Conservation (phyloP, 1,284 basidiomycete species). For the Pseudozyma sp. region DNA sequence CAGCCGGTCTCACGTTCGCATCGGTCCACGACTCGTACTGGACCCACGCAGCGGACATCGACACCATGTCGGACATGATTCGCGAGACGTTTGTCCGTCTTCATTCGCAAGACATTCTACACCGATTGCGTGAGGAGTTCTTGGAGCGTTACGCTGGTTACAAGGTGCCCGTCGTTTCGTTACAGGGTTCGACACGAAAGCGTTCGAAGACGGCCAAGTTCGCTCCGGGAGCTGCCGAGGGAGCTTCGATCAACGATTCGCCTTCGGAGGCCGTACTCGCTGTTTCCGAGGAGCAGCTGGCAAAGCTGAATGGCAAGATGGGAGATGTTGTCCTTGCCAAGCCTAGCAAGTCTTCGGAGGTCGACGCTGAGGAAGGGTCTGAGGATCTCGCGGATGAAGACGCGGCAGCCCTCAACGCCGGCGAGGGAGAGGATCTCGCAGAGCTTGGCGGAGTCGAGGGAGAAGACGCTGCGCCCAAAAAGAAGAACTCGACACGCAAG, state of each 20-base stretch:
- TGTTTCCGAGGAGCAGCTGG: conserved; percentile 39
- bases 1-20: conserved; percentile 78
- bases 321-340: conserved; percentile 32
- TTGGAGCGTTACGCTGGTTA: conserved; percentile 59
- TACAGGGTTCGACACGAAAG: conserved; percentile 8
- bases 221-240: conserved; percentile 4
- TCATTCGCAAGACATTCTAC: conserved; percentile 86
- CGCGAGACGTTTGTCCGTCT: conserved; percentile 93
- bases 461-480: conserved; percentile 1
- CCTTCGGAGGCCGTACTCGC: conserved; percentile 28
- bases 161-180: conserved; percentile 55
- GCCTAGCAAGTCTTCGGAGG: conserved; percentile 11
- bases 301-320: conserved; percentile 28
- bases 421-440: conserved; percentile 8
- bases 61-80: conserved; percentile 88
- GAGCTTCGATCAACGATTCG: conserved; percentile 4
- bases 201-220: conserved; percentile 13
- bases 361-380: conserved; percentile 18
- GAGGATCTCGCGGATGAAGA: conserved; percentile 25
- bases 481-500: conserved; percentile 16
- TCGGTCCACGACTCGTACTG: conserved; percentile 99
- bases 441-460: conserved; percentile 18
- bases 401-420: background rate
- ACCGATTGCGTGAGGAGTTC: conserved; percentile 71
- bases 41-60: conserved; percentile 91